A percentile compares a stretch with the other conserved stretches of the same genome.
Conservation (phyloP, 2,329 filamentous ascomycete genomes). For the Microdochium trichocladiopsis region DNA sequence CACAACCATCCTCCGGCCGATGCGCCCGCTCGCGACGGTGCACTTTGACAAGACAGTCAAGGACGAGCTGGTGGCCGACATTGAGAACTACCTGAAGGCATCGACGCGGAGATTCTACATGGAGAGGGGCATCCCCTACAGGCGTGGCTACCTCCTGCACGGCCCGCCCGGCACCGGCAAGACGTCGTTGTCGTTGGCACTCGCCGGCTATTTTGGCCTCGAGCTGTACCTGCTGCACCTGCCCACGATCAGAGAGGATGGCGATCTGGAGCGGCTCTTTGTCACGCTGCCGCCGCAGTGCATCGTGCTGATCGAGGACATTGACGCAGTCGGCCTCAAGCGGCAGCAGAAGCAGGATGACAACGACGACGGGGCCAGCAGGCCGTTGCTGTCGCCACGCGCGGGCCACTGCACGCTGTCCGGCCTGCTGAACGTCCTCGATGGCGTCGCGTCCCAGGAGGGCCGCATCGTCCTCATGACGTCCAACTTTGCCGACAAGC, state of each 20-base stretch:
- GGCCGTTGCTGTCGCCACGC: conserved; percentile 38
- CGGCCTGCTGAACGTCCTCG: conserved; percentile 51
- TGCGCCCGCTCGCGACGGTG: conserved; percentile 25
- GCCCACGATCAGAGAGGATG: conserved; percentile 30
- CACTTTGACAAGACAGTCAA: conserved; percentile 35
- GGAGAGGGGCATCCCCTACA: conserved; percentile 67
- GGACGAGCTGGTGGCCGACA: conserved; percentile 57
- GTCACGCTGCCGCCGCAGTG: conserved; percentile 21
- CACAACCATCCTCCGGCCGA: conserved; percentile 23
- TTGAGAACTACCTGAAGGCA: conserved; percentile 58
- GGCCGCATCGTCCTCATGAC: conserved; percentile 65
- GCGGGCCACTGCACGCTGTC: conserved; percentile 63
- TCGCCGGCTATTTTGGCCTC: conserved; percentile 65
- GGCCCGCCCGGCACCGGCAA: conserved; percentile 71
- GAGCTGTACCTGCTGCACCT: conserved; percentile 70
- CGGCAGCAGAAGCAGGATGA: conserved; percentile 9
- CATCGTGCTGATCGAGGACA: conserved; percentile 49
- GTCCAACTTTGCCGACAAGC: conserved; percentile 59
- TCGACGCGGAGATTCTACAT: conserved; percentile 57
- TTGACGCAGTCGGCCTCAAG: conserved; percentile 44
- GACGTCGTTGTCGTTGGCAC: conserved; percentile 67
- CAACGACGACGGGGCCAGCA: conserved; percentile 2
- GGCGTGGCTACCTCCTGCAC: conserved; percentile 65
- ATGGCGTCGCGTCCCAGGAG: conserved; percentile 63
- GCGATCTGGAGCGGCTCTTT: conserved; percentile 22